Conservation (phyloP, 2,329 filamentous ascomycete species). For the Myriosclerotinia curreyana region DNA sequence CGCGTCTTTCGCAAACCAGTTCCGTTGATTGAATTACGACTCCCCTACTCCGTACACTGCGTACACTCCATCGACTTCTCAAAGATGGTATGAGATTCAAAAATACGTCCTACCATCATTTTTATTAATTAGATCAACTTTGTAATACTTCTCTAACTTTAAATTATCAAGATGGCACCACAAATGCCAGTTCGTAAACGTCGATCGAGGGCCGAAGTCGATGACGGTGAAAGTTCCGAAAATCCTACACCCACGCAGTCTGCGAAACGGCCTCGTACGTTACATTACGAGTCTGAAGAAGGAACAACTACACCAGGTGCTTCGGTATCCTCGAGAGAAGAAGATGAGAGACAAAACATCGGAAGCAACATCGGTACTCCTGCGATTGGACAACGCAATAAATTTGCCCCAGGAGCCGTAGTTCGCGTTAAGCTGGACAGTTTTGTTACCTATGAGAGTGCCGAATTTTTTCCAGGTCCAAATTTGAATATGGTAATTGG, state of each 20-base stretch:
- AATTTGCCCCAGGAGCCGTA: slow-evolving; percentile 68
- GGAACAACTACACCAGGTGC: slow-evolving; percentile 20
- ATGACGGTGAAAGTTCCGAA: slow-evolving; percentile 33
- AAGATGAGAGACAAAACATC: slow-evolving; percentile 7
- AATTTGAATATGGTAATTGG: slow-evolving; percentile 98
- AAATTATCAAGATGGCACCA: slow-evolving; percentile 21
- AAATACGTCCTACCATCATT: not conserved
- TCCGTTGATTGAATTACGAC: not conserved
- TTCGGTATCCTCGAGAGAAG: slow-evolving; percentile 22
- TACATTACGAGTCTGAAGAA: slow-evolving; percentile 23
- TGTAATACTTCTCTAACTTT: not conserved
- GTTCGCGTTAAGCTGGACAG: slow-evolving; percentile 81
- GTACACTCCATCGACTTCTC: not conserved
- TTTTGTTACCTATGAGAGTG: slow-evolving; percentile 92
- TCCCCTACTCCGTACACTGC: too few relatives aligned
- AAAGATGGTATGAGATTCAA: not conserved
- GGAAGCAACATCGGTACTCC: not conserved
- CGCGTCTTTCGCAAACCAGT: slow-evolving; percentile 9
- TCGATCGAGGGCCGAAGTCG: slow-evolving; percentile 30
- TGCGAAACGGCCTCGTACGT: slow-evolving; percentile 33
- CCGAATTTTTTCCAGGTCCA: slow-evolving; percentile 86
- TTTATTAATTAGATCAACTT: not conserved
- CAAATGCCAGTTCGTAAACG: slow-evolving; percentile 22
- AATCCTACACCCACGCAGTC: slow-evolving; percentile 26
- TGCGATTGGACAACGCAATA: not conserved